phyloP scores from a whole-genome alignment of 1,284 basidiomycete species.

The Sporisorium sorghi region DNA sequence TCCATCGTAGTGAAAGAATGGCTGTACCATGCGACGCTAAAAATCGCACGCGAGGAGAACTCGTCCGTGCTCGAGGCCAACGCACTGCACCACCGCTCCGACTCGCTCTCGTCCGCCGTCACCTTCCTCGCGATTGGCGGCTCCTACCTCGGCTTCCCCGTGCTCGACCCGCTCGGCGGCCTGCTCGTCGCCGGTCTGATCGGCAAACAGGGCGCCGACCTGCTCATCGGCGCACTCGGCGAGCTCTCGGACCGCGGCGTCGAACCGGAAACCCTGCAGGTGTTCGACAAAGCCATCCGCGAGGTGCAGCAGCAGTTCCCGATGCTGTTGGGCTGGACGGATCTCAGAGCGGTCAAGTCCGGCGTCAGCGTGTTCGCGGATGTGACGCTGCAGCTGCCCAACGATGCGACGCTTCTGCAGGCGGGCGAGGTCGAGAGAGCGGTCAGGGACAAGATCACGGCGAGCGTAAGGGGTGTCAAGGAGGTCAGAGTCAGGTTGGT shows the following conservation, averaged over 20 bases:
- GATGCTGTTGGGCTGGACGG: slow-evolving; percentile 54
- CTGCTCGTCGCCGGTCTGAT: slow-evolving; percentile 90
- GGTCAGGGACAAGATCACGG: slow-evolving; percentile 41
- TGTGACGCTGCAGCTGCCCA: slow-evolving; percentile 55
- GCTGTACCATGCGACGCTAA: slow-evolving; percentile 76
- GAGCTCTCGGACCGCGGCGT: slow-evolving; percentile 89
- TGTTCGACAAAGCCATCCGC: slow-evolving; percentile 74
- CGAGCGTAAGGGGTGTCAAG: slow-evolving; percentile 50
- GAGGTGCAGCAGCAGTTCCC: slow-evolving; percentile 24
- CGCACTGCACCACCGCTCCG: slow-evolving; percentile 84
- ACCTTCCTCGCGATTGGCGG: slow-evolving; percentile 72
- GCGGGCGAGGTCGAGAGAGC: slow-evolving; percentile 47
- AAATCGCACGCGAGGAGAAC: slow-evolving; percentile 88
- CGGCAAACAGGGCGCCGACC: slow-evolving; percentile 81
- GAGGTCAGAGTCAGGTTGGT: slow-evolving; percentile 53
- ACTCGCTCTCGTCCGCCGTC: slow-evolving; percentile 72
- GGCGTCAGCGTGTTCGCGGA: slow-evolving; percentile 63
- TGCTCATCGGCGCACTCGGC: slow-evolving; percentile 80
- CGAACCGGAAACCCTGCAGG: slow-evolving; percentile 74
- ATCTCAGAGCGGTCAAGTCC: slow-evolving; percentile 57
- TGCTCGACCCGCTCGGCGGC: slow-evolving; percentile 91
- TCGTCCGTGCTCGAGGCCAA: slow-evolving; percentile 81
- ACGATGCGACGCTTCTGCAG: slow-evolving; percentile 37
- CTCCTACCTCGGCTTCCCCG: slow-evolving; percentile 84
- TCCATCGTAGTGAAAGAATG: slow-evolving; percentile 89